phyloP scores from a whole-genome alignment of 495 filamentous ascomycete genomes.

The Baudoinia panamericana region DNA sequence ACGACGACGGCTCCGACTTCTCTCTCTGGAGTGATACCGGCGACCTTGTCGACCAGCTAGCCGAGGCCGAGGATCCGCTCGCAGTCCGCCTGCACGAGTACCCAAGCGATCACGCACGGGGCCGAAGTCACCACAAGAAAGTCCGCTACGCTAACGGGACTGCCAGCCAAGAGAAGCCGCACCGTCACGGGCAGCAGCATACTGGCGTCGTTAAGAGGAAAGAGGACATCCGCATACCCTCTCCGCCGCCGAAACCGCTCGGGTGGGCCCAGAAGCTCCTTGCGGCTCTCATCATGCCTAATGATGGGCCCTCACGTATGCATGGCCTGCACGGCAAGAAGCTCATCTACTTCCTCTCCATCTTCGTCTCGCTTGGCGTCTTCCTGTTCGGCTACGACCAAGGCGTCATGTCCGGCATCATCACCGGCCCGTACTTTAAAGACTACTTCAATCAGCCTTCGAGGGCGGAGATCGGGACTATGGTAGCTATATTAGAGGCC shows the following conservation, averaged over 20 bases:
- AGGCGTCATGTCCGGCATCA: conserved; percentile 98
- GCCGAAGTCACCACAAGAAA: conserved; percentile 32
- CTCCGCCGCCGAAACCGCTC: conserved; percentile 47
- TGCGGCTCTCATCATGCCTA: conserved; percentile 72
- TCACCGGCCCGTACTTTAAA: conserved; percentile 77
- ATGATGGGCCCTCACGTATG: conserved; percentile 48
- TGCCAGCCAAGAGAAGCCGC: conserved; percentile 26
- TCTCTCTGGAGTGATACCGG: conserved; percentile 85
- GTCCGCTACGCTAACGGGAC: conserved; percentile 36
- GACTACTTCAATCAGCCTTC: conserved; percentile 86
- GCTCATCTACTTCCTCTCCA: conserved; percentile 94
- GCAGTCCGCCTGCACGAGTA: conserved; percentile 20
- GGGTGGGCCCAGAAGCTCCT: conserved; percentile 53
- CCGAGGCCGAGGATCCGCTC: conserved; percentile 61
- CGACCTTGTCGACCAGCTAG: conserved; percentile 81
- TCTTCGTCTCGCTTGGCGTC: conserved; percentile 94
- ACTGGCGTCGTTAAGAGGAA: conserved; percentile 46
- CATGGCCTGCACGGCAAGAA: conserved; percentile 93
- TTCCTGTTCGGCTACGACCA: conserved; percentile 99
- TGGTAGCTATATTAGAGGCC: conserved; percentile 91
- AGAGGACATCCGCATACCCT: conserved; percentile 73
- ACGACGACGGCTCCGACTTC: conserved; percentile 56
- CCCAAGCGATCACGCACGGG: neutral
- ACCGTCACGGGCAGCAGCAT: conserved; percentile 11
- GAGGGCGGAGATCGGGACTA: conserved; percentile 74